A percentile compares a stretch with the other conserved stretches of the same genome.
Conservation (phyloP, 345 rosid genomes). For the Eucalyptus guilfoylei region DNA sequence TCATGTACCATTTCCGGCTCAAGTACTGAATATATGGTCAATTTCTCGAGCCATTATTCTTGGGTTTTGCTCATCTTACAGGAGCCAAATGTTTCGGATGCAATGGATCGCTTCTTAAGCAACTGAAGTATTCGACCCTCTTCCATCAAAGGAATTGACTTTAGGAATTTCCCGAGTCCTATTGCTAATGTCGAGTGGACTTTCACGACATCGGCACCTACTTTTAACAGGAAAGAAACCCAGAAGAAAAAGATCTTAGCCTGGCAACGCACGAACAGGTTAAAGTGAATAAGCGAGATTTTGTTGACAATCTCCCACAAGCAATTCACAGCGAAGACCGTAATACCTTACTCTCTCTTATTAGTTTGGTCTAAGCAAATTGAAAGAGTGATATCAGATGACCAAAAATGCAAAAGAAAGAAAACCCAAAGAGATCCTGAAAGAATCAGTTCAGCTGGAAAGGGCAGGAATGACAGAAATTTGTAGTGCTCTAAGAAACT, state of each 20-base stretch:
- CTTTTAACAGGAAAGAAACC: not conserved
- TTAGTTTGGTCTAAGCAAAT: not conserved
- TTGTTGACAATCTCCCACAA: not conserved
- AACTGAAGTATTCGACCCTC: not conserved
- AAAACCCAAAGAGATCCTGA: not conserved
- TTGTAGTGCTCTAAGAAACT: constrained; percentile 15
- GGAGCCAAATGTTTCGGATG: not conserved
- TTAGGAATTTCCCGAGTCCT: not conserved
- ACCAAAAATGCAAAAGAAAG: not conserved
- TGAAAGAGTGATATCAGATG: not conserved
- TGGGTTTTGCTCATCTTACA: not conserved
- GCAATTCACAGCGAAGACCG: not conserved
- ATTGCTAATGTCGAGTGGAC: not conserved
- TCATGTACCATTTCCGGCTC: not conserved
- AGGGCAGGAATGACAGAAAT: not conserved
- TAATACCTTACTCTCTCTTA: not conserved
- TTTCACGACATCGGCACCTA: not conserved
- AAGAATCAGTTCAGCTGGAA: not conserved
- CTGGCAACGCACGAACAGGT: not conserved
- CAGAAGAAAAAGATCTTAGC: not conserved
- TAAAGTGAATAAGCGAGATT: not conserved
- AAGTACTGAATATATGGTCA: not conserved
- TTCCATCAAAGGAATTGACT: not conserved
- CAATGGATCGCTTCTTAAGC: not conserved
- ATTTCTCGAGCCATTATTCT: not conserved